Percentiles rank a stretch among this genome's conserved stretches.
Evolutionary conservation across 2,329 filamentous ascomycete species (phyloP).

Genomic region (Colletotrichum trifolii): DNA sequence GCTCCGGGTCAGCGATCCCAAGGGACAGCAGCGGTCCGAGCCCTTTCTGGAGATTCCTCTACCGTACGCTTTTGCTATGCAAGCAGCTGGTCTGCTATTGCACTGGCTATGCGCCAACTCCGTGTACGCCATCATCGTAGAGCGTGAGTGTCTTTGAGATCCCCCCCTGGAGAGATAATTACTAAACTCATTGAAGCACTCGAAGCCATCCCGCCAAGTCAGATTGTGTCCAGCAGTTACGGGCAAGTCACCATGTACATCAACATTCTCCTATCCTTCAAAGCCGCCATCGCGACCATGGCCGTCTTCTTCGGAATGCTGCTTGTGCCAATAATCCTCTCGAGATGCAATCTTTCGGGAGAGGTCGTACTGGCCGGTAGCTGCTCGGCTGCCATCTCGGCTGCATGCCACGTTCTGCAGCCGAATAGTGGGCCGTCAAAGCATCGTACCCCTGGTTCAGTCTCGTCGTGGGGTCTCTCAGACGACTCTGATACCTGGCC

Average conservation of each 20-base stretch:
- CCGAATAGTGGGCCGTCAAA: background rate
- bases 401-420: conserved; percentile 5
- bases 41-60: conserved; percentile 9
- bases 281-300: background rate
- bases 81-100: background rate
- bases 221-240: too few species aligned
- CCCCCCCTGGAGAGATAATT: background rate
- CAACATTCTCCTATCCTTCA: conserved; percentile 1
- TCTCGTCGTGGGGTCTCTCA: background rate
- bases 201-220: background rate
- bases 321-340: background rate
- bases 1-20: conserved; percentile 5
- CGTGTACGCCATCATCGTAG: conserved; percentile 1
- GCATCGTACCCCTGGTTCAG: background rate
- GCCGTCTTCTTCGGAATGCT: background rate
- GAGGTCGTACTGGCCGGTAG: conserved; percentile 6
- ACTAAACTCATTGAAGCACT: background rate
- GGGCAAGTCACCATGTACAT: background rate
- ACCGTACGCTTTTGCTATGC: background rate
- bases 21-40: background rate
- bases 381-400: conserved; percentile 17
- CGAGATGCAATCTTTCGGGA: background rate
- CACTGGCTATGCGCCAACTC: conserved; percentile 18
- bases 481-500: background rate
- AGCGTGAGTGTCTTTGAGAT: background rate